Percentiles rank a stretch among this genome's conserved stretches.
Conservation (phyloP, 1,139 yeast species). For the Yamadazyma songkhlaensis region DNA sequence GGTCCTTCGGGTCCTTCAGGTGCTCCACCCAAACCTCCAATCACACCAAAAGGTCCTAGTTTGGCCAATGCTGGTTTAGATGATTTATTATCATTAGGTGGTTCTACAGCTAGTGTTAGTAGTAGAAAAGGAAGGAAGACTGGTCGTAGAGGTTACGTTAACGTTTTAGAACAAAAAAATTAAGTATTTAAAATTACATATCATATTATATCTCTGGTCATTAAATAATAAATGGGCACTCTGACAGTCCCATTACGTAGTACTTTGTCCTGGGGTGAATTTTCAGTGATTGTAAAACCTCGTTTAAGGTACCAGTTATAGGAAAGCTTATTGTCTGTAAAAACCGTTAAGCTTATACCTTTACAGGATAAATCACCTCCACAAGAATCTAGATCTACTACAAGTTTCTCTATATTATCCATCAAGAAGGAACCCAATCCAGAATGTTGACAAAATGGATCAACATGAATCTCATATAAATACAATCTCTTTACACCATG, state of each 20-base stretch:
- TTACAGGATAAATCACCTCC: constrained; percentile 9
- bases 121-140: constrained; percentile 60
- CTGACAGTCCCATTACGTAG: constrained; percentile 38
- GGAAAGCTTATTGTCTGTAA: constrained; percentile 43
- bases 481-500: constrained; percentile 37
- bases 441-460: constrained; percentile 23
- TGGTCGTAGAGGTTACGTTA: constrained; percentile 73
- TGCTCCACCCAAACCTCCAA: constrained; percentile 6
- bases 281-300: constrained; percentile 36
- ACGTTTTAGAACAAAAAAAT: constrained; percentile 52
- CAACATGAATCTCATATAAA: constrained; percentile 54
- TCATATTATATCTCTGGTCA: constrained; percentile 8
- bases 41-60: constrained; percentile 15
- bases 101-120: constrained; percentile 34
- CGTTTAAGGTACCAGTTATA: constrained; percentile 38
- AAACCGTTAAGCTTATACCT: constrained; percentile 50
- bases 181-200: neutral
- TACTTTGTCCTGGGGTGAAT: constrained; percentile 43
- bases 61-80: constrained; percentile 59
- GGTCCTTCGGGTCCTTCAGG: constrained; percentile 1
- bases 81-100: constrained; percentile 56
- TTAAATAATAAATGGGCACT: constrained; percentile 28
- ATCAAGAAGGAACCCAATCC: constrained; percentile 37
- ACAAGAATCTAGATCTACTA: constrained; percentile 14
- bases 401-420: constrained; percentile 24